phyloP scores from a whole-genome alignment of 164 flowering plant genomes.

The Chloranthus sessilifolius region DNA sequence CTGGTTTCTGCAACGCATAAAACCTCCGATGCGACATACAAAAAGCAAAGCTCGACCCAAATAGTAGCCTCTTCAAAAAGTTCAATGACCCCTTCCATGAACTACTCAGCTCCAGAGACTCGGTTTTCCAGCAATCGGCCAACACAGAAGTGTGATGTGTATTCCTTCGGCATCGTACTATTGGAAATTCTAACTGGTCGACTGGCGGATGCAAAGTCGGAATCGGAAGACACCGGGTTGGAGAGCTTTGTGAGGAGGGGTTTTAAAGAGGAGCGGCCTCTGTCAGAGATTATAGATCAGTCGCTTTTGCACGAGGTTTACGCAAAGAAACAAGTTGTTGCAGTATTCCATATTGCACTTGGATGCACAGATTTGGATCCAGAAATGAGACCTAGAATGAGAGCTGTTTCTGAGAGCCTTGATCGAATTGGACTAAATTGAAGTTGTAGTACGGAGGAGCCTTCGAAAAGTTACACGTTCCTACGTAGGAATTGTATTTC shows the following conservation, averaged over 20 bases:
- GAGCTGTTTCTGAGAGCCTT: slow-evolving; percentile 60
- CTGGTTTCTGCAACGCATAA: slow-evolving; percentile 37
- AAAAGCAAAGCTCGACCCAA: slow-evolving; percentile 34
- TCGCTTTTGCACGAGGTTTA: slow-evolving; percentile 62
- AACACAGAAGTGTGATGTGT: slow-evolving; percentile 84
- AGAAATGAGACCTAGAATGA: slow-evolving; percentile 85
- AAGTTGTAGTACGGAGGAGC: background rate
- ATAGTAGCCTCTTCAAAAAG: slow-evolving; percentile 17
- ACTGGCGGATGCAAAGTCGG: slow-evolving; percentile 42
- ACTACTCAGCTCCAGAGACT: slow-evolving; percentile 78
- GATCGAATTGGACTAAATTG: slow-evolving; percentile 43
- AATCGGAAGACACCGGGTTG: slow-evolving; percentile 48
- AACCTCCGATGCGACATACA: slow-evolving; percentile 20
- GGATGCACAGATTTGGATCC: slow-evolving; percentile 82
- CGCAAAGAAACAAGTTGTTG: slow-evolving; percentile 77
- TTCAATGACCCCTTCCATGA: slow-evolving; percentile 21
- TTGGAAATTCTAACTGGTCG: slow-evolving; percentile 80
- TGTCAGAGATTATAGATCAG: slow-evolving; percentile 78
- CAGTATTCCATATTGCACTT: slow-evolving; percentile 73
- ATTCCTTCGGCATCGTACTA: slow-evolving; percentile 78
- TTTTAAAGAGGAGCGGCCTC: slow-evolving; percentile 61
- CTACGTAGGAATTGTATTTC: too few relatives aligned
- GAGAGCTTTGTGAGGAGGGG: slow-evolving; percentile 69
- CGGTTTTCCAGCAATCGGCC: slow-evolving; percentile 37
- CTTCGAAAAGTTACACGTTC: background rate